phyloP scores from a whole-genome alignment of 208 protist species.

The Entamoeba invadens region DNA sequence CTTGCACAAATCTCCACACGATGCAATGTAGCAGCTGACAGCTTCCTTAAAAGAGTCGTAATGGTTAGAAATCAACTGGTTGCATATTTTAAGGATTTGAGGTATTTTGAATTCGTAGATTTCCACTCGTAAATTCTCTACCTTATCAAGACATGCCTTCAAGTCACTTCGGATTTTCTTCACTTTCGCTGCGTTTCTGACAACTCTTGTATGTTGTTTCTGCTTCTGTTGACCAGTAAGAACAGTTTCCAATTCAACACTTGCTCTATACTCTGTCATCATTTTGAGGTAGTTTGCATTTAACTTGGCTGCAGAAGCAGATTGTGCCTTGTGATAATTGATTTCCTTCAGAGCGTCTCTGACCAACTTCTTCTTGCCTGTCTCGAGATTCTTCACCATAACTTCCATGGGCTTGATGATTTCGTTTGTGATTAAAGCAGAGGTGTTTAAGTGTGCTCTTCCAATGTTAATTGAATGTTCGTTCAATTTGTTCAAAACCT shows the following conservation, averaged over 20 bases:
- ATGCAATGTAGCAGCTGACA: no score
- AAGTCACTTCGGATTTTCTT: not conserved
- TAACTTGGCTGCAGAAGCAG: not conserved
- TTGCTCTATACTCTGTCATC: not conserved
- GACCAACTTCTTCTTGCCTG: not conserved
- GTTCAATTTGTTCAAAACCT: not conserved
- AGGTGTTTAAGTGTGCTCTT: not conserved
- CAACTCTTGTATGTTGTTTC: not conserved
- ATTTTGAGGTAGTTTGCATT: not conserved
- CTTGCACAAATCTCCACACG: no score
- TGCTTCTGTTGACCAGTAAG: not conserved
- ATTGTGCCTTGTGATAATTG: not conserved
- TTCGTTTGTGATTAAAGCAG: not conserved
- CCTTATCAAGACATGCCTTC: not conserved
- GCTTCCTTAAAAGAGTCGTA: not conserved
- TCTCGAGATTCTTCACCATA: not conserved
- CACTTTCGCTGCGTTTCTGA: not conserved
- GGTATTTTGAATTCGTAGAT: not conserved
- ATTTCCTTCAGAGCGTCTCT: not conserved
- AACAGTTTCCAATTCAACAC: not conserved
- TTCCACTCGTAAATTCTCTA: not conserved
- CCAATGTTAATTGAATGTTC: not conserved
- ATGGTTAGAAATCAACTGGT: not conserved
- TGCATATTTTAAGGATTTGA: not conserved
- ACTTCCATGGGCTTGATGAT: not conserved